These are phyloP conservation scores for Cyclanthera cordifolia DNA, from an alignment of 306 rosid species.

Conservation along the genomic window DNA sequence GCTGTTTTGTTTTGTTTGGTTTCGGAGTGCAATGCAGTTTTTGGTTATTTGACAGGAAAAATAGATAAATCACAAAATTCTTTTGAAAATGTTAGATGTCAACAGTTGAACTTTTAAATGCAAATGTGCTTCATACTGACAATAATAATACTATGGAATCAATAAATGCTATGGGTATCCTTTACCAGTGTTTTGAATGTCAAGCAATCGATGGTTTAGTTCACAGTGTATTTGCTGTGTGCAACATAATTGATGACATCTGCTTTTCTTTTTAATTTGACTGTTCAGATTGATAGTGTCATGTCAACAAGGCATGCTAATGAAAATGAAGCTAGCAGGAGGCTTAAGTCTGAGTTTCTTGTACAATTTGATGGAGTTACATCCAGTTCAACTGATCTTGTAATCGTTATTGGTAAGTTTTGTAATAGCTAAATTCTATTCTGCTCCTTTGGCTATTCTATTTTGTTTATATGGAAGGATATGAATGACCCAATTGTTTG, in stretches of 20 bases:
- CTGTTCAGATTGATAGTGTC: conserved; percentile 78
- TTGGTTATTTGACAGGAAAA: not conserved
- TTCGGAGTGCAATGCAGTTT: not conserved
- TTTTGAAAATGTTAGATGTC: not conserved
- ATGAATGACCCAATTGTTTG: too few species aligned
- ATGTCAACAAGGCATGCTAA: conserved; percentile 78
- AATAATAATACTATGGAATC: not conserved
- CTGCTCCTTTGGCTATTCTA: not conserved
- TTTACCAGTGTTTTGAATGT: not conserved
- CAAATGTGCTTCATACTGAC: not conserved
- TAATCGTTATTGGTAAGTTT: conserved; percentile 81
- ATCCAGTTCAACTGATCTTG: conserved; percentile 72
- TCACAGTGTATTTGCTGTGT: not conserved
- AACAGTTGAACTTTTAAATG: not conserved
- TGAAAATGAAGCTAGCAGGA: conserved; percentile 91
- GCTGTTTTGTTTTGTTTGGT: not conserved
- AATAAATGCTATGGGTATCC: not conserved
- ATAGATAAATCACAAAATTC: not conserved
- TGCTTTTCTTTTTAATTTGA: not conserved
- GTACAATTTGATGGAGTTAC: conserved; percentile 97
- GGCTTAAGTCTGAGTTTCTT: conserved; percentile 88
- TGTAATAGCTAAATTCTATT: not conserved
- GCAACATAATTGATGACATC: not conserved
- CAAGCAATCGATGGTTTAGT: not conserved
- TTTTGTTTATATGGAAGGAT: too few species aligned